phyloP scores from a whole-genome alignment of 352 stramenopile species.

The Aphanomyces invadans region DNA sequence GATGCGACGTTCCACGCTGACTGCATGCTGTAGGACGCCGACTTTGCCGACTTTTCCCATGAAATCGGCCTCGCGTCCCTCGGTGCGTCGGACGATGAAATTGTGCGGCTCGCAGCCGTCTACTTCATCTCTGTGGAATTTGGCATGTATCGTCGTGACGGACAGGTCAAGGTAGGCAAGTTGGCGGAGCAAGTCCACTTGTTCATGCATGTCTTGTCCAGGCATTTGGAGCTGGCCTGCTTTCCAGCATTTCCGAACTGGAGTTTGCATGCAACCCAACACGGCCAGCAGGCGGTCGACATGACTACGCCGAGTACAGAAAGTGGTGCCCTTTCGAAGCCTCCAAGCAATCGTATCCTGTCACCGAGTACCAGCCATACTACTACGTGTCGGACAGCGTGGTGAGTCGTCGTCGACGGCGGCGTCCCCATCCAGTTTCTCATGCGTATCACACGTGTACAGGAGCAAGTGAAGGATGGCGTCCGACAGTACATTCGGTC shows the following conservation, averaged over 20 bases:
- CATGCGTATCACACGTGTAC: background rate
- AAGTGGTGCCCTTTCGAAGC: slow-evolving; percentile 78
- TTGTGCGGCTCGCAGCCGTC: slow-evolving; percentile 55
- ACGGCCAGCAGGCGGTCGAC: slow-evolving; percentile 28
- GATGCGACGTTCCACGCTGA: slow-evolving; percentile 51
- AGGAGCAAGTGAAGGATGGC: slow-evolving; percentile 55
- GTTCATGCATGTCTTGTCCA: too few species aligned
- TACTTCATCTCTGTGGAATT: slow-evolving; percentile 91
- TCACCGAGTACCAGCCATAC: slow-evolving; percentile 82
- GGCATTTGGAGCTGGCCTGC: slow-evolving; percentile 77
- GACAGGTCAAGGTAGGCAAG: too few species aligned
- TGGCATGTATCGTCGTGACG: slow-evolving; percentile 63
- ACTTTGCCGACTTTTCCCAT: slow-evolving; percentile 85
- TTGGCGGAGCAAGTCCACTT: too few species aligned
- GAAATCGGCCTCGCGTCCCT: slow-evolving; percentile 85
- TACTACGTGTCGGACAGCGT: slow-evolving; percentile 84
- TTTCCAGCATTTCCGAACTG: slow-evolving; percentile 84
- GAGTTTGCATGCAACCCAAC: slow-evolving; percentile 64
- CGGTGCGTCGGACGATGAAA: slow-evolving; percentile 78
- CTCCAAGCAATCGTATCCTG: slow-evolving; percentile 68
- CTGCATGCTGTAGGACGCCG: slow-evolving; percentile 78
- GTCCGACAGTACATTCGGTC: slow-evolving; percentile 73
- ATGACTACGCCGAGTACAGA: slow-evolving; percentile 42
- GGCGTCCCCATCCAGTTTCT: background rate
- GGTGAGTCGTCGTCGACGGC: background rate